Evolutionary conservation across 208 protist genomes (phyloP), one percentile per base, ranked within the genome.

Genomic region (Wallacemonas sp.): DNA sequence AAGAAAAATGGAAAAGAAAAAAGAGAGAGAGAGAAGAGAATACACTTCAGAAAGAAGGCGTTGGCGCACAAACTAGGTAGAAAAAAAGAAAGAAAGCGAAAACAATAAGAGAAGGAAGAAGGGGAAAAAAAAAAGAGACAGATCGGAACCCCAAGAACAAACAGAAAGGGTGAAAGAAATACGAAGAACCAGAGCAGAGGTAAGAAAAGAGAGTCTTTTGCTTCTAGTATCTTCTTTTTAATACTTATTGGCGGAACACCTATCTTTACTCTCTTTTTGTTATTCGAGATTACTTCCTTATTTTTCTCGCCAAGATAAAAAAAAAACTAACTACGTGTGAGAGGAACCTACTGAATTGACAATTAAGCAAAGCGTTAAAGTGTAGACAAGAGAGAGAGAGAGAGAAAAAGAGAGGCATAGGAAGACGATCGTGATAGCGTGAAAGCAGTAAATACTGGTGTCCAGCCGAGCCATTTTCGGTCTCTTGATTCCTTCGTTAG

Each of bases 281-380:
- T n/a, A n/a, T n/a, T n/a, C n/a, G n/a, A n/a, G n/a, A n/a, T n/a
- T n/a, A n/a, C n/a, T n/a, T n/a, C n/a, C n/a, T n/a, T n/a, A n/a
- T n/a, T n/a, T n/a, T n/a, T n/a, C 47, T 54, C n/a, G 24, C 27
- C 8, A 54, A 30, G 21, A 38, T 4, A 61, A 34, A 70, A 63
- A 69, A 44, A 51, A 33, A 54, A 56, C 24, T 59, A 47, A n/a
- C n/a, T n/a, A n/a, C n/a, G n/a, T n/a, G n/a, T n/a, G n/a, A n/a
- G n/a, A n/a, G n/a, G n/a, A n/a, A n/a, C n/a, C n/a, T n/a, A n/a
- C n/a, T n/a, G n/a, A n/a, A n/a, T n/a, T n/a, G n/a, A n/a, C n/a
- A n/a, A 24, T 47, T 24, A 78, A 46, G 54, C 24, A 62, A 64
- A 62, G 21, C 22, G 22, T 60, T 27, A 41, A 17, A 41, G 36